Conservation (phyloP, 371 early-diverging fungal species). For the Mucor circinelloides region DNA sequence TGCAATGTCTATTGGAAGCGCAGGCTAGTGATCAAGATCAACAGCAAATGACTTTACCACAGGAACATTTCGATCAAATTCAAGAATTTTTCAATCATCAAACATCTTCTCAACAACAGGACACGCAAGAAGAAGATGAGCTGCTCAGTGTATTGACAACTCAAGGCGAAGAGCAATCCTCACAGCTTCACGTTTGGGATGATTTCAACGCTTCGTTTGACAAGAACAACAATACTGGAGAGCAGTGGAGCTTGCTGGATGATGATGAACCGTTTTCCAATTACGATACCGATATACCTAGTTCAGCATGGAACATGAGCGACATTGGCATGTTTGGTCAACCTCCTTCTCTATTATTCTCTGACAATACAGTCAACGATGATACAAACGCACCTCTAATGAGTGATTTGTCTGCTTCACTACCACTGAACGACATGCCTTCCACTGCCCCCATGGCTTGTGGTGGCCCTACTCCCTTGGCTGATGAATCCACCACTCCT, state of each 20-base stretch:
- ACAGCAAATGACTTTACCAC: not conserved
- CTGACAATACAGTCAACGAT: conserved; percentile 30
- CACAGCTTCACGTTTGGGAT: conserved; percentile 25
- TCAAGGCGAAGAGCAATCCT: not conserved
- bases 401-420: not conserved
- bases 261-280: conserved; percentile 24
- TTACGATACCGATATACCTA: conserved; percentile 16
- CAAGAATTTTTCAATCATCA: conserved; percentile 1
- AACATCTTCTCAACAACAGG: not conserved
- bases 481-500: not conserved
- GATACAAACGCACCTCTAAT: not conserved
- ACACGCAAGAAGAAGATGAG: conserved; percentile 10
- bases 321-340: conserved; percentile 18
- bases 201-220: conserved; percentile 19
- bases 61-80: conserved; percentile 4
- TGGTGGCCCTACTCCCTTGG: not conserved
- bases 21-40: conserved; percentile 11
- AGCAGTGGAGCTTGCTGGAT: conserved; percentile 5
- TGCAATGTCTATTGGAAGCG: conserved; percentile 18
- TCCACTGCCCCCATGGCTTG: not conserved
- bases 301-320: conserved; percentile 27
- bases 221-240: not conserved
- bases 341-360: conserved; percentile 31
- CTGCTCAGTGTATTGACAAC: not conserved
- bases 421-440: conserved; percentile 2